Base-by-base conservation (phyloP, 495 filamentous ascomycete species). In the Penicilliopsis zonata region DNA sequence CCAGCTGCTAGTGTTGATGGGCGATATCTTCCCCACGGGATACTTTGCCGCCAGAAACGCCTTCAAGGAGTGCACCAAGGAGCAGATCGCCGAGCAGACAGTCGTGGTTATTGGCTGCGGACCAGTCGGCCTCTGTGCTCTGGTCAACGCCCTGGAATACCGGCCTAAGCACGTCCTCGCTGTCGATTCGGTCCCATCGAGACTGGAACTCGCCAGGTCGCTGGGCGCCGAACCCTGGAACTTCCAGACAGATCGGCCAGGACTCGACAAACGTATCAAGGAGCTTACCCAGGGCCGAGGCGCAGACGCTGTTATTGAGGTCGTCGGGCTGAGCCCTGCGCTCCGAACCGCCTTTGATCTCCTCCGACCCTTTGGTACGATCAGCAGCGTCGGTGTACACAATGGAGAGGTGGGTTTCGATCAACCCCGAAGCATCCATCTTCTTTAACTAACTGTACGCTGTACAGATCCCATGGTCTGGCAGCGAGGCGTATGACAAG, bases 361-460 rank as follows among this genome's bases (percentile, higher is more conserved):
- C 23, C 40, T 98, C 24, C 69, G 90, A 32, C 87, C 90, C 13
- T 98, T 78, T 67, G 86, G 86, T 1, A 68, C 76, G 7, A 86
- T 98, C 36, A 80, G 74, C 36, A 87, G 81, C 44, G 85, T 94
- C 38, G 90, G 90, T 2, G 87, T 96, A 14, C 88, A 95, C 45
- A 94, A 93, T 55, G 81, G 67, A 14, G 84, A 86, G 64, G 81
- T 85, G 43, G 47, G 59, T 38, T 36, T 36, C 37, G 31, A 30
- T 16, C 17, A 55, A 31, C n/a, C n/a, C n/a, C n/a, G n/a, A n/a
- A n/a, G n/a, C n/a, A n/a, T n/a, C n/a, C n/a, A n/a, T n/a, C n/a
- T n/a, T n/a, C n/a, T n/a, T n/a, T n/a, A n/a, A n/a, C n/a, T n/a
- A n/a, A n/a, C n/a, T n/a, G n/a, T n/a, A 42, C 22, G 15, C 9